These are phyloP conservation scores for Blastocystis sp. DNA, from an alignment of 352 stramenopile species.

Conservation along the genomic window DNA sequence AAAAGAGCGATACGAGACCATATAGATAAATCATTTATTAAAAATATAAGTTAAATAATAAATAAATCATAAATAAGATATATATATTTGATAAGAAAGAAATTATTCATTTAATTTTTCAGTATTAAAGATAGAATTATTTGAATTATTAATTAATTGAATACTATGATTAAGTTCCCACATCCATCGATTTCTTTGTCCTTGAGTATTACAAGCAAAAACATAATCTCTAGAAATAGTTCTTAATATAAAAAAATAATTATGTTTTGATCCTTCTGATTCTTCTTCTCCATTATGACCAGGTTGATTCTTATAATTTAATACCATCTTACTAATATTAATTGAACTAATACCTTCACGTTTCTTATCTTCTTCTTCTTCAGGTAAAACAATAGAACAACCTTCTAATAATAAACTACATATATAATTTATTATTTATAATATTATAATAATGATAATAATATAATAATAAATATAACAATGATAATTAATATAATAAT, in stretches of 20 bases:
- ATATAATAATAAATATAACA: too few relatives aligned
- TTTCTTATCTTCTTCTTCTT: conserved; percentile 30
- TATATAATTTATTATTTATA: too few relatives aligned
- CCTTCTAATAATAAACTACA: conserved; percentile 31
- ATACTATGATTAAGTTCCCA: conserved; percentile 10
- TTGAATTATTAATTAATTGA: conserved; percentile 1
- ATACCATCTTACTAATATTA: not conserved
- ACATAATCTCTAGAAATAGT: conserved; percentile 31
- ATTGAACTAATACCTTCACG: conserved; percentile 23
- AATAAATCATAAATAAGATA: too few relatives aligned
- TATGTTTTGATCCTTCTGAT: conserved; percentile 16
- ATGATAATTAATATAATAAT: too few relatives aligned
- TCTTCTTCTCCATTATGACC: conserved; percentile 3
- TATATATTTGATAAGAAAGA: too few relatives aligned
- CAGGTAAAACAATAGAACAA: conserved; percentile 20
- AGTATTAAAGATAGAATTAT: not conserved
- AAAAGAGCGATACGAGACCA: too few relatives aligned
- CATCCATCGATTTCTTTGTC: conserved; percentile 19
- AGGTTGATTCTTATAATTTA: conserved; percentile 22
- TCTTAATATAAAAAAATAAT: conserved; percentile 32
- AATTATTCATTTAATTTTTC: too few relatives aligned
- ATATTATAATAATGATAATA: too few relatives aligned
- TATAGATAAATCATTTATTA: too few relatives aligned
- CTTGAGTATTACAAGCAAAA: conserved; percentile 25
- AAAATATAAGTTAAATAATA: too few relatives aligned